These are phyloP conservation scores for Triangularia setosa DNA, from an alignment of 2,329 filamentous ascomycete genomes.

Conservation along the genomic window DNA sequence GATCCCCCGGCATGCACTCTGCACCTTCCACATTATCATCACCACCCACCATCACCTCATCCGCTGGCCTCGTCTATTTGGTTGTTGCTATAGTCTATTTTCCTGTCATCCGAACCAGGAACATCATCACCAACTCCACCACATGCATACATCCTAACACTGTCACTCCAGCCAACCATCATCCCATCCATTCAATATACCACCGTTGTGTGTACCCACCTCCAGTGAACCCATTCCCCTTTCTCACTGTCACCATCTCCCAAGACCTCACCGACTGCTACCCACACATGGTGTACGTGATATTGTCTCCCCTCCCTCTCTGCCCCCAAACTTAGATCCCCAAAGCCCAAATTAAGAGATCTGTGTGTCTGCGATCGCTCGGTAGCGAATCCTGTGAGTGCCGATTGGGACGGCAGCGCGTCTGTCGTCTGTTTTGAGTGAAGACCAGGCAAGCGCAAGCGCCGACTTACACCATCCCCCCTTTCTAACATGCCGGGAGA, in stretches of 20 bases:
- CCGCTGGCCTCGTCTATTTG: neutral
- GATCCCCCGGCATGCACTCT: neutral
- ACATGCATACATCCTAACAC: neutral
- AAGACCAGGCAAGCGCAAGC: neutral
- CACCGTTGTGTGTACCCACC: neutral
- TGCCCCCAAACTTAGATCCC: slow-evolving; percentile 4
- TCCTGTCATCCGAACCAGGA: neutral
- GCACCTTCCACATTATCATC: too few relatives aligned
- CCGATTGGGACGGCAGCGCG: neutral
- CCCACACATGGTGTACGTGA: slow-evolving; percentile 1
- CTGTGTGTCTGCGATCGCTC: neutral
- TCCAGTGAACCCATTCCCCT: neutral
- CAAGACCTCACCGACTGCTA: slow-evolving; percentile 1
- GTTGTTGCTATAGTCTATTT: neutral
- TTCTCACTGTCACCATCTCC: neutral
- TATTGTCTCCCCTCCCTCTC: neutral
- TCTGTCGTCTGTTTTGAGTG: neutral
- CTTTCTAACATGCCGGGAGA: neutral
- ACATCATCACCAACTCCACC: slow-evolving; percentile 3
- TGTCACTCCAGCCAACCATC: neutral
- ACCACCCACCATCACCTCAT: too few relatives aligned
- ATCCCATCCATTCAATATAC: neutral
- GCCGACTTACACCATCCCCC: neutral
- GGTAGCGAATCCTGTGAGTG: neutral
- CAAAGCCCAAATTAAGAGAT: neutral